phyloP scores from a whole-genome alignment of 345 rosid species.

The Dipteronia sinensis region DNA sequence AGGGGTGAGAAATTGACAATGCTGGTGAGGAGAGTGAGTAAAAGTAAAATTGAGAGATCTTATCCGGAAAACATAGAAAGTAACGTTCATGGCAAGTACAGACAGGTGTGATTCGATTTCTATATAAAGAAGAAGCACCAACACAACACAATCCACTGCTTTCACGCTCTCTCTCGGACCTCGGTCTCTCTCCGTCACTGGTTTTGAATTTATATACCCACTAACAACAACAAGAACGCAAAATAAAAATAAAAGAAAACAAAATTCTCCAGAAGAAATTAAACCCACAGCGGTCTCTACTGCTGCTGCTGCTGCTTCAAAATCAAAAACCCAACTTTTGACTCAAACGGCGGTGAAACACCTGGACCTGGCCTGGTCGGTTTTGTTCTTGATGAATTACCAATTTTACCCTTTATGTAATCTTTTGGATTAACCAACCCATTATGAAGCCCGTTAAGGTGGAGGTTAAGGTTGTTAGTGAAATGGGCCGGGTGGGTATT shows the following conservation, averaged over 20 bases:
- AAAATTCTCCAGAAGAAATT: neutral
- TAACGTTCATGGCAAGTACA: conserved; percentile 31
- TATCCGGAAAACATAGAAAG: conserved; percentile 30
- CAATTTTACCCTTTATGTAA: neutral
- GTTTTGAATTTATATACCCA: neutral
- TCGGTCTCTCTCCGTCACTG: neutral
- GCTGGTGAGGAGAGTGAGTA: conserved; percentile 28
- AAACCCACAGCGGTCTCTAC: neutral
- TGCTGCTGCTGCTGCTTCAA: neutral
- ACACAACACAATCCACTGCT: neutral
- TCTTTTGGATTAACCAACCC: no score
- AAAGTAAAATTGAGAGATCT: conserved; percentile 20
- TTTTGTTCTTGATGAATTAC: neutral
- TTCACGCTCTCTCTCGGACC: neutral
- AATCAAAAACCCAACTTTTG: neutral
- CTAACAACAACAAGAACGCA: neutral
- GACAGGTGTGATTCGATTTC: conserved; percentile 15
- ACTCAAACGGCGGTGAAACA: neutral
- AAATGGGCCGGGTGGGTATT: neutral
- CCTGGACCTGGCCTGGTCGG: neutral
- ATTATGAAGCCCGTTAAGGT: no score
- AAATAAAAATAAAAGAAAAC: neutral
- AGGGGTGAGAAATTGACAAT: conserved; percentile 21
- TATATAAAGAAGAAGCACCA: neutral
- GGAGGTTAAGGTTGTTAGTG: no score